These are phyloP conservation scores for Cutaneotrichosporon spelunceum DNA, from an alignment of 1,284 basidiomycete species.

Conservation along the genomic window DNA sequence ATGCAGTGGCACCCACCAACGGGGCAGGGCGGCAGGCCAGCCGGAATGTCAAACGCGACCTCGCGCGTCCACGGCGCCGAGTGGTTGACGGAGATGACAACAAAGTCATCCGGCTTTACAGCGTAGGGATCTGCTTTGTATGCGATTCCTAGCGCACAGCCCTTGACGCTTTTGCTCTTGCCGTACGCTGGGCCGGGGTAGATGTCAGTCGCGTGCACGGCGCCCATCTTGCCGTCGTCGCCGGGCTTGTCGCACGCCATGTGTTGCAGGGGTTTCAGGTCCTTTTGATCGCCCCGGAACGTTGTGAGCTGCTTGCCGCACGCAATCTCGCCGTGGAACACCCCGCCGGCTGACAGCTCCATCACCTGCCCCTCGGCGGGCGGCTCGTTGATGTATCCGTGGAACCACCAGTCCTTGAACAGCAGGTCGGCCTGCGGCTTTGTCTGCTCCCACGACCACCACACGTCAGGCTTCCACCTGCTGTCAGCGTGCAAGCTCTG, in stretches of 20 bases:
- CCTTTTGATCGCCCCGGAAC: no score
- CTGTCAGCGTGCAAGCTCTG: not conserved
- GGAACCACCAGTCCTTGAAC: conserved; percentile 69
- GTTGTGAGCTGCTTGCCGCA: conserved; percentile 14
- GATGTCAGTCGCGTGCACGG: not conserved
- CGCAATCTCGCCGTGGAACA: conserved; percentile 36
- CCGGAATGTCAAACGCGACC: conserved; percentile 64
- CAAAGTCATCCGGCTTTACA: conserved; percentile 64
- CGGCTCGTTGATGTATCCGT: conserved; percentile 39
- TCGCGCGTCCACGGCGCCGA: conserved; percentile 64
- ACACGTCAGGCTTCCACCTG: conserved; percentile 55
- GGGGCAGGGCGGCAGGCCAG: conserved; percentile 65
- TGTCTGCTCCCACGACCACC: conserved; percentile 39
- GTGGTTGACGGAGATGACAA: conserved; percentile 69
- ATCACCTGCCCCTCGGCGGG: conserved; percentile 37
- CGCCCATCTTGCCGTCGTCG: not conserved
- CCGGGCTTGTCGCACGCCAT: conserved; percentile 7
- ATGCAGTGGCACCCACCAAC: conserved; percentile 64
- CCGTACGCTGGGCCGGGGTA: not conserved
- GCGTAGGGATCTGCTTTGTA: conserved; percentile 60
- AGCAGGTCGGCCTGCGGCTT: conserved; percentile 58
- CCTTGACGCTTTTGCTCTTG: conserved; percentile 13
- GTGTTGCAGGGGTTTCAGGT: not conserved
- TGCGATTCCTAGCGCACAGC: conserved; percentile 59
- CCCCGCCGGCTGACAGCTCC: conserved; percentile 43